Percentiles rank a stretch among this genome's conserved stretches.
Conservation (phyloP, 805 yeast species). For the Candida manassasensis region DNA sequence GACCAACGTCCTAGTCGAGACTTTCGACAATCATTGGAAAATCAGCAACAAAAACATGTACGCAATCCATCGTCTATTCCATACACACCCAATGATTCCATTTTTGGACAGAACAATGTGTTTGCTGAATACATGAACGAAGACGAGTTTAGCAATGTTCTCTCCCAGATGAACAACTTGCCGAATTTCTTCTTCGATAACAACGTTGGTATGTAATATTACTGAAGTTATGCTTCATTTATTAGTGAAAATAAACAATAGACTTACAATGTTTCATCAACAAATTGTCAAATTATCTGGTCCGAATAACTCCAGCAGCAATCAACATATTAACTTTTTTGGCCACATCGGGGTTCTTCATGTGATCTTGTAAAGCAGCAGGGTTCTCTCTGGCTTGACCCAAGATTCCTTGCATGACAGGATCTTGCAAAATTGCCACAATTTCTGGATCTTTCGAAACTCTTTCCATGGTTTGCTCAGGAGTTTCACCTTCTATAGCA, state of each 20-base stretch:
- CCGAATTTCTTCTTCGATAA: constrained; percentile 40
- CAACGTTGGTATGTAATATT: constrained; percentile 19
- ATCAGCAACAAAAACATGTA: background rate
- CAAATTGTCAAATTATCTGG: constrained; percentile 56
- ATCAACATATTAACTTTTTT: constrained; percentile 83
- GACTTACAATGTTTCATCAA: too few species aligned
- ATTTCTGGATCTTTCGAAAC: constrained; percentile 93
- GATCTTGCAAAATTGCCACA: constrained; percentile 82
- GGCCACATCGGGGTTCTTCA: constrained; percentile 91
- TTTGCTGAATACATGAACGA: constrained; percentile 17
- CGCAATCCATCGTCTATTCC: background rate
- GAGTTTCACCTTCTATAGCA: constrained; percentile 81
- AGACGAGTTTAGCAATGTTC: constrained; percentile 15
- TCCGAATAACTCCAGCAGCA: constrained; percentile 95
- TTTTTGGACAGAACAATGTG: constrained; percentile 7
- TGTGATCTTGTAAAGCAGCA: constrained; percentile 94
- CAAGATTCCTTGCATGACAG: constrained; percentile 92
- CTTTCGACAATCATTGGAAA: too few species aligned
- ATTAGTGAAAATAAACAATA: too few species aligned
- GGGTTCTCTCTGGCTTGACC: constrained; percentile 94
- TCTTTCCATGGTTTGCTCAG: constrained; percentile 90
- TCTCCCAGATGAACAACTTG: constrained; percentile 23
- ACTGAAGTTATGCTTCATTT: too few species aligned
- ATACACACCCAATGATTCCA: background rate
- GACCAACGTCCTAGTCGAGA: too few species aligned